phyloP scores from a whole-genome alignment of 768 basidiomycete genomes.

The Lactarius pseudohatsudake region DNA sequence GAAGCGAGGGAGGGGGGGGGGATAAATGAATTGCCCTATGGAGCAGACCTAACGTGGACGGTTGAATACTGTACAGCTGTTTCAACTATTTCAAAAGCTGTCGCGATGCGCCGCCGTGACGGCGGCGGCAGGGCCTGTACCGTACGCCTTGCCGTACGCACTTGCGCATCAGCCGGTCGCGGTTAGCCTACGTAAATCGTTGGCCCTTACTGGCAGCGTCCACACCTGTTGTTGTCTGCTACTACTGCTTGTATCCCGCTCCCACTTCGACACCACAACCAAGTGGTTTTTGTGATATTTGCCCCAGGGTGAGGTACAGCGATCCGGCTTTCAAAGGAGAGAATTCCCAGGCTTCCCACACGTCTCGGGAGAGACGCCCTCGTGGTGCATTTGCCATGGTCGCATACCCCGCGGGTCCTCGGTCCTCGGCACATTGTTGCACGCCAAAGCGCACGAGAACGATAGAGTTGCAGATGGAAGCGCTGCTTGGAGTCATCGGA shows the following conservation, averaged over 20 bases:
- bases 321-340: not conserved
- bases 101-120: not conserved
- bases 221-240: not conserved
- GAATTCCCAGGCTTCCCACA: not conserved
- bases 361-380: not conserved
- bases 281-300: not conserved
- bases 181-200: not conserved
- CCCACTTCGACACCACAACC: not conserved
- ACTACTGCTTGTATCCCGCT: not conserved
- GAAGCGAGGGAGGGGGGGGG: not conserved
- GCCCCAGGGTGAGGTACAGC: not conserved
- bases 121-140: not conserved
- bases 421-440: not conserved
- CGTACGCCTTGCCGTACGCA: not conserved
- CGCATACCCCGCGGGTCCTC: not conserved
- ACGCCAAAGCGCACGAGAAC: not conserved
- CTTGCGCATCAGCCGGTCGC: not conserved
- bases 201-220: not conserved
- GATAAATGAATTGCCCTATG: not conserved
- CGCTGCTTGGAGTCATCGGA: not conserved
- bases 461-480: not conserved
- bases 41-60: not conserved
- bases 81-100: not conserved
- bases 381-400: not conserved
- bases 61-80: not conserved